Percentiles rank a stretch among this genome's conserved stretches.
phyloP scores from a whole-genome alignment of 176 grass and related monocot species.

The Oryza glumipatula region DNA sequence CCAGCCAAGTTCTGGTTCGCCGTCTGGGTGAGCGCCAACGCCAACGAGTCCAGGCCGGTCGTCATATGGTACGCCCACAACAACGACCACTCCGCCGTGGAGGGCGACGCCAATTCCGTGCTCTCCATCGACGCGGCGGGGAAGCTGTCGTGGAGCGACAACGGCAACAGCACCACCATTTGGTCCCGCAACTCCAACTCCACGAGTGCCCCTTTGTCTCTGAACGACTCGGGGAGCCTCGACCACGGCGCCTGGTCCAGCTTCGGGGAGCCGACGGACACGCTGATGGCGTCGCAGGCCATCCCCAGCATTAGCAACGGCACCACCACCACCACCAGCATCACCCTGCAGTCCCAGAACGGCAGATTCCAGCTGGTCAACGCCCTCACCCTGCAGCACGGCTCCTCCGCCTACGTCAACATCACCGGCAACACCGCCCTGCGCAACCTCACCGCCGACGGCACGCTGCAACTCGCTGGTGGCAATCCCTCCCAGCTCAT shows the following conservation, averaged over 20 bases:
- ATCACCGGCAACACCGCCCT: background rate
- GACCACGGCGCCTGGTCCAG: slow-evolving; percentile 45
- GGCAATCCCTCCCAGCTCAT: background rate
- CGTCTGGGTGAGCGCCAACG: slow-evolving; percentile 55
- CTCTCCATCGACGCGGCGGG: slow-evolving; percentile 41
- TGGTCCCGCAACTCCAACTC: background rate
- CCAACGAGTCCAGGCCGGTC: background rate
- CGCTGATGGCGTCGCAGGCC: slow-evolving; percentile 64
- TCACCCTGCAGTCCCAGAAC: slow-evolving; percentile 37
- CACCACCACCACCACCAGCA: too few species aligned
- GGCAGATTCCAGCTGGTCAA: slow-evolving; percentile 41
- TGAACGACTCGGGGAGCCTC: slow-evolving; percentile 45
- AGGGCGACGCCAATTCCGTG: slow-evolving; percentile 24
- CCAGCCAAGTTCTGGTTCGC: slow-evolving; percentile 46
- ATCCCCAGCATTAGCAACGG: background rate
- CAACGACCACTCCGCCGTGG: background rate
- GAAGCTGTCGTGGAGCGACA: slow-evolving; percentile 37
- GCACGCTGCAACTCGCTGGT: slow-evolving; percentile 15
- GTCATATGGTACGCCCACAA: slow-evolving; percentile 54
- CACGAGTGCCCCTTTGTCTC: background rate
- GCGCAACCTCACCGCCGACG: slow-evolving; percentile 47
- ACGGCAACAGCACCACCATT: background rate
- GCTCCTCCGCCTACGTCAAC: slow-evolving; percentile 25
- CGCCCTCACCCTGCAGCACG: slow-evolving; percentile 29
- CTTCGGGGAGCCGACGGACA: slow-evolving; percentile 49